Percentiles rank a stretch among this genome's conserved stretches.
Evolutionary conservation across 2,329 filamentous ascomycete genomes (phyloP).

Genomic region (Aspergillus fumigatus): DNA sequence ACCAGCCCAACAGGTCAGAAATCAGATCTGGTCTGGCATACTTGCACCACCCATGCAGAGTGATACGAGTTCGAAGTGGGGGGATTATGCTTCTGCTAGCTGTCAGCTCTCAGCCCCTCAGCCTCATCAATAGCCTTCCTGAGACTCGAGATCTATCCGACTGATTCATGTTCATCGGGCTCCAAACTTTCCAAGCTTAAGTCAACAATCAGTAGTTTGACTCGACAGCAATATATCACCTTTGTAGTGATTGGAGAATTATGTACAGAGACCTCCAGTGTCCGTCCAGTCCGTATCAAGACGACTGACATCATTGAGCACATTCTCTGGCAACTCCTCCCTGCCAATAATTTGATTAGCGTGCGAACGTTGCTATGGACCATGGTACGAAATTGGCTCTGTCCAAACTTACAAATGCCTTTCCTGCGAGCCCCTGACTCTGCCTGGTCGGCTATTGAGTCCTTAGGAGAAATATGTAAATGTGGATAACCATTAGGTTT

Average conservation of each 20-base stretch:
- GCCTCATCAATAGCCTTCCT: neutral
- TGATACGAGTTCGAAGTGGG: neutral
- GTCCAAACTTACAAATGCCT: neutral
- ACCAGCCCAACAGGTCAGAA: neutral
- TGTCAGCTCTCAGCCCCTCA: neutral
- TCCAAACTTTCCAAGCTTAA: neutral
- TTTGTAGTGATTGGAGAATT: slow-evolving; percentile 3
- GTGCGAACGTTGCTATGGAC: neutral
- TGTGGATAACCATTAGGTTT: slow-evolving; percentile 15
- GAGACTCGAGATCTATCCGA: neutral
- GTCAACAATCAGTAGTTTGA: neutral
- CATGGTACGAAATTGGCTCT: slow-evolving; percentile 4
- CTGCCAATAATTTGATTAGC: neutral
- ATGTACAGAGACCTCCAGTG: neutral
- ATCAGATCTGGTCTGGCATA: neutral
- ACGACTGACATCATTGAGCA: slow-evolving; percentile 10
- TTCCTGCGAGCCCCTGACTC: neutral
- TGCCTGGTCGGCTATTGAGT: slow-evolving; percentile 2
- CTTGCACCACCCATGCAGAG: neutral
- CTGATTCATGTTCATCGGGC: neutral
- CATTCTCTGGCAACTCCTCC: neutral
- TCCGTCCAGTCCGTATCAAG: slow-evolving; percentile 1
- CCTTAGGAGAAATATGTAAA: neutral
- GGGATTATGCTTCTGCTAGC: neutral
- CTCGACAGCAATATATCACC: neutral